These are phyloP conservation scores for Chloris gayana DNA, from an alignment of 176 grass and related monocot genomes.

Conservation along the genomic window DNA sequence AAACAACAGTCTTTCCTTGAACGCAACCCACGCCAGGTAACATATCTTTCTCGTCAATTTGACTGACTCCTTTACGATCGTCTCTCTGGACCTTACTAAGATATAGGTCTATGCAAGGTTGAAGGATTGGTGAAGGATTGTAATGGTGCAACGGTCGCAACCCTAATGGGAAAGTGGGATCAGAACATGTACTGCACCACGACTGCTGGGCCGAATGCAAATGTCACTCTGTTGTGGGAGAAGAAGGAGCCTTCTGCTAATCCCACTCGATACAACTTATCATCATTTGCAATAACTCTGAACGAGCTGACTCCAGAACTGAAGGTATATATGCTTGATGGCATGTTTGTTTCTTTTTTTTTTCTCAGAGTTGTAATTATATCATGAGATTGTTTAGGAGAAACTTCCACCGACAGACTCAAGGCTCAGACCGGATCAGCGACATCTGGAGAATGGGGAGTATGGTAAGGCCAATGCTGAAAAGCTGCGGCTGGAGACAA, in stretches of 20 bases:
- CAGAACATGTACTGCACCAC: constrained; percentile 56
- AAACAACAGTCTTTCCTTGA: constrained; percentile 63
- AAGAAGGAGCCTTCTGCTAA: constrained; percentile 62
- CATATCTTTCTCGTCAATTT: background rate
- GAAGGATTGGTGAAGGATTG: constrained; percentile 51
- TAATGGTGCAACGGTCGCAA: constrained; percentile 53
- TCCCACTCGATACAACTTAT: constrained; percentile 81
- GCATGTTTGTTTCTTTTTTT: no score
- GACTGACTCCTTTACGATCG: background rate
- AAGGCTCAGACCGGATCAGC: constrained; percentile 75
- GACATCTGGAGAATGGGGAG: constrained; percentile 75
- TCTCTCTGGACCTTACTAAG: constrained; percentile 31
- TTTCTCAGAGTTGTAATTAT: constrained; percentile 26
- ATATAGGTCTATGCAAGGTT: constrained; percentile 48
- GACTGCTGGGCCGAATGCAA: constrained; percentile 22
- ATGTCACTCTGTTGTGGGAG: constrained; percentile 70
- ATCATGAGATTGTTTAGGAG: constrained; percentile 59
- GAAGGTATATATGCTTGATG: constrained; percentile 43
- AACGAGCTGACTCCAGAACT: constrained; percentile 72
- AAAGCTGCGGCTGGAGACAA: constrained; percentile 68
- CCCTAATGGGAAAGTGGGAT: constrained; percentile 71
- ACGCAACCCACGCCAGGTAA: constrained; percentile 60
- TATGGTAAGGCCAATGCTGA: constrained; percentile 70
- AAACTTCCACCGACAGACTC: constrained; percentile 83
- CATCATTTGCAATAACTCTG: constrained; percentile 77